Evolutionary conservation across 2,329 filamentous ascomycete species (phyloP).

Genomic region (Arthrinium phaeospermum): DNA sequence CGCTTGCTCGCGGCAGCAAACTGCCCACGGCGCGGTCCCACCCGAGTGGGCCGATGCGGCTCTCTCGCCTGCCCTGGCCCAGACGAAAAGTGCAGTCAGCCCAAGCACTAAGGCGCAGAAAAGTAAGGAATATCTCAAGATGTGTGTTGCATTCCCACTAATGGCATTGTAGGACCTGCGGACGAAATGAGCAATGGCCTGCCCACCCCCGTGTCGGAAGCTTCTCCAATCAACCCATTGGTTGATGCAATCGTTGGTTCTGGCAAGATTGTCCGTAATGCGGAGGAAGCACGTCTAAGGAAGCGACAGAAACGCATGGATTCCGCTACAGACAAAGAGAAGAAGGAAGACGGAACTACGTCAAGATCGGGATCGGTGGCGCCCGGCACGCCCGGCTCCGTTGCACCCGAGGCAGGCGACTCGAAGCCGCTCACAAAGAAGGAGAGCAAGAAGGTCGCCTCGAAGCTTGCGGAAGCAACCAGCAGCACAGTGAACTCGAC

Average conservation of each 20-base stretch:
- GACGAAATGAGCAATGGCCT: constrained; percentile 46
- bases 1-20: constrained; percentile 73
- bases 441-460: constrained; percentile 77
- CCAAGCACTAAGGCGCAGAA: constrained; percentile 63
- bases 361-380: constrained; percentile 63
- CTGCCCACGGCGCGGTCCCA: constrained; percentile 80
- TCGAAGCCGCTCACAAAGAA: constrained; percentile 82
- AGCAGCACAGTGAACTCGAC: constrained; percentile 86
- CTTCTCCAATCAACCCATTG: constrained; percentile 56
- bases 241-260: constrained; percentile 63
- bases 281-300: constrained; percentile 73
- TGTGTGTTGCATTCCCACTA: constrained; percentile 27
- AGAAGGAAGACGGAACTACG: constrained; percentile 49
- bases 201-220: constrained; percentile 53
- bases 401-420: constrained; percentile 67
- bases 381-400: constrained; percentile 65
- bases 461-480: constrained; percentile 76
- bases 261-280: constrained; percentile 69
- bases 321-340: constrained; percentile 53
- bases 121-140: constrained; percentile 52
- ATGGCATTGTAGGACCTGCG: constrained; percentile 48
- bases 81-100: constrained; percentile 52
- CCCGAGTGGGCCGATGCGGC: constrained; percentile 78
- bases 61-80: constrained; percentile 41
- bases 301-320: constrained; percentile 69